These are phyloP conservation scores for Endoconidiophora polonica DNA, from an alignment of 2,329 filamentous ascomycete species.

Conservation along the genomic window DNA sequence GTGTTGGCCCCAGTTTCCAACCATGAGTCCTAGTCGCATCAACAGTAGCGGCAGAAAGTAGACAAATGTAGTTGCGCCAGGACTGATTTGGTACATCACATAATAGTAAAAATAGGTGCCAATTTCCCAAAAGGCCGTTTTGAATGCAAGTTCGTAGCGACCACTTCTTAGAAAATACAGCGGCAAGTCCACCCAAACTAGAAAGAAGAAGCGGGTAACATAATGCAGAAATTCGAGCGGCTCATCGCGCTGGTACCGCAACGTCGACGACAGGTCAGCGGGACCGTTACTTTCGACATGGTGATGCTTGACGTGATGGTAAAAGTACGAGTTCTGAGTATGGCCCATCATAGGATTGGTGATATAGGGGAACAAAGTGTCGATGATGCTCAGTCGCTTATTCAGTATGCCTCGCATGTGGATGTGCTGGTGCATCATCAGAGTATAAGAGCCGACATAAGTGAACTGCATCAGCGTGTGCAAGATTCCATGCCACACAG, in stretches of 20 bases:
- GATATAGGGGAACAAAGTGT: constrained; percentile 54
- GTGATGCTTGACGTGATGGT: constrained; percentile 75
- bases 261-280: constrained; percentile 43
- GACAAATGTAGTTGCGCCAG: constrained; percentile 43
- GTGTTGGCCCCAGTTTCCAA: constrained; percentile 74
- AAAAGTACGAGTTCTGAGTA: constrained; percentile 73
- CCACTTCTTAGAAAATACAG: constrained; percentile 52
- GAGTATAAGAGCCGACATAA: constrained; percentile 58
- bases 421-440: constrained; percentile 76
- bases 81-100: constrained; percentile 32
- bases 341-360: constrained; percentile 64
- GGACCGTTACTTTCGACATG: constrained; percentile 33
- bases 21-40: constrained; percentile 57
- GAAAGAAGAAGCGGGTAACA: constrained; percentile 53
- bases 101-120: constrained; percentile 36
- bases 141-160: constrained; percentile 36
- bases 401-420: constrained; percentile 55
- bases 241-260: constrained; percentile 59
- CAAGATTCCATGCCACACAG: constrained; percentile 47
- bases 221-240: constrained; percentile 52
- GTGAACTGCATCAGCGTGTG: constrained; percentile 50
- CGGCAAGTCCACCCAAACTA: constrained; percentile 61
- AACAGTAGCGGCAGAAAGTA: constrained; percentile 49
- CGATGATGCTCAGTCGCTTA: constrained; percentile 37
- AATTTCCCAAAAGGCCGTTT: constrained; percentile 45